Evolutionary conservation across 192 early-diverging fungal genomes (phyloP), one percentile per base, ranked within the genome.

Genomic region (Podila epigama): DNA sequence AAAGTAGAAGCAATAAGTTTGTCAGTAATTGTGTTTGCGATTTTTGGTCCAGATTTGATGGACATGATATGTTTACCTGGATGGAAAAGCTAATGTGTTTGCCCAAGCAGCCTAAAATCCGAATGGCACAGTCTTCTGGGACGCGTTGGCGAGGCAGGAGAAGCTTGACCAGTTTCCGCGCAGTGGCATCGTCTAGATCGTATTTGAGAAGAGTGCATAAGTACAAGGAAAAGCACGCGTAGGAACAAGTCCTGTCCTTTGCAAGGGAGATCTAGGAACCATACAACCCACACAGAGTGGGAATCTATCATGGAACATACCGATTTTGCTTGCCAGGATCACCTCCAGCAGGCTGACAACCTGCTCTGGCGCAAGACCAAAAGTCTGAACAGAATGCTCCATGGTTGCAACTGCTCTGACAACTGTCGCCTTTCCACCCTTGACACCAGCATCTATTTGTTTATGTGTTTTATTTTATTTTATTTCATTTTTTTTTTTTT

Each of bases 91-190:
- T 60, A 27, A 70, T 29, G 9, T 60, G 32, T 52, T 33, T 58
- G 27, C 80, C 80, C 10, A 83, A 51, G 50, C 35, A 36, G 12
- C 82, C 79, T 6, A 83, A 60, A 28, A 81, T 42, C 12, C 69
- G 60, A 41, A 83, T 56, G 20, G 52, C 67, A 27, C 68, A 65
- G 22, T 58, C 65, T 29, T 81, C 72, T 27, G 67, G 62, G 5
- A 83, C 72, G 25, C 63, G 59, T 18, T 61, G 57, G 32, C 82
- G 70, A 33, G 82, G 82, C 4, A 83, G 40, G 25, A 83, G 68
- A 4, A 81, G 22, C 36, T 83, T 83, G 33, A 80, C 39, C 16
- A 83, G n/a, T 34, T 52, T 75, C 51, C 54, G 80, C 8, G 50
- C 55, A 51, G 70, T 79, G 0, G 31, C n/a, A 18, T 75, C 71